Evolutionary conservation across 2,329 filamentous ascomycete genomes (phyloP), one percentile per base, ranked within the genome.

Genomic region (Alternaria sp.): DNA sequence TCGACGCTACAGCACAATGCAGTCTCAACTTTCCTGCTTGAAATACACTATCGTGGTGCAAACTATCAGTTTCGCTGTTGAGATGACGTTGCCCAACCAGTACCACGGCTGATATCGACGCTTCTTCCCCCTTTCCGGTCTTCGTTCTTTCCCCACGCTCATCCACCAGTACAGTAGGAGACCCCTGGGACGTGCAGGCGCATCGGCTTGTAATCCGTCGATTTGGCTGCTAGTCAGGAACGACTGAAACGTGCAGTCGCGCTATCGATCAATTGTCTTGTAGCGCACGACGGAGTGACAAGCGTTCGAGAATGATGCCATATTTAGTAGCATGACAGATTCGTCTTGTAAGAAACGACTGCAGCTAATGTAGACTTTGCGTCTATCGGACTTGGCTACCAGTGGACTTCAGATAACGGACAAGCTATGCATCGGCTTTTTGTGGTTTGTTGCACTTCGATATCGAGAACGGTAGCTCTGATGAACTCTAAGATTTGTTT

Each of bases 1-100:
- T 69, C 65, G 64, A 49, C 67, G 52, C 36, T 59, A 28, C 57
- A 63, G 49, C 45, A 44, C 9, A 25, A 53, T 46, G 13, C 13
- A 36, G 44, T 40, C 52, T 28, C 59, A 36, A 21, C 36, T 40
- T 52, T 23, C 30, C 49, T 25, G 49, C 49, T 52, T n/a, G 6
- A 25, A 26, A 57, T 47, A 13, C 54, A 25, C 21, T 32, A 44
- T 36, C 32, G 13, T 52, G 19, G 28, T 32, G 49, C 30, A 15
- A 36, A 52, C 45, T 30, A 19, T 23, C 51, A 47, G 40, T 21
- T 19, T 55, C 55, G 49, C 26, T 53, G 21, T 53, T 54, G n/a
- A 17, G 10, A 26, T 32, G 23, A 51, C 28, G 49, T 12, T 51
- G 49, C 49, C 49, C 49, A 36, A 19, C 28, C 30, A 52, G 23